phyloP scores from a whole-genome alignment of 73 alveolate genomes.

The Paramecium pentaurelia region DNA sequence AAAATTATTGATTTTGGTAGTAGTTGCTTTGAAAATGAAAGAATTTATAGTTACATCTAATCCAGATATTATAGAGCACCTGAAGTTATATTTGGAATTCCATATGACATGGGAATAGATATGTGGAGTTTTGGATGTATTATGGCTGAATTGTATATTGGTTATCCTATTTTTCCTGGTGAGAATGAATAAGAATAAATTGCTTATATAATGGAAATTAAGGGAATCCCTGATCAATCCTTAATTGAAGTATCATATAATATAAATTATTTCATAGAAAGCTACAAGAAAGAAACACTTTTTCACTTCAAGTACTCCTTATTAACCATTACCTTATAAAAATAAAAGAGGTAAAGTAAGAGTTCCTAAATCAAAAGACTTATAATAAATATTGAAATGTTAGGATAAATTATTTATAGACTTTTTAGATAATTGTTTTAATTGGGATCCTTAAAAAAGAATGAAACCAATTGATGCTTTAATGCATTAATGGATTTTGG shows the following conservation, averaged over 20 bases:
- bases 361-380: constrained; percentile 73
- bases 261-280: not conserved
- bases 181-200: constrained; percentile 88
- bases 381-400: constrained; percentile 66
- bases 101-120: constrained; percentile 90
- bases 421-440: constrained; percentile 80
- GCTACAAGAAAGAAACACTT: constrained; percentile 51
- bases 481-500: constrained; percentile 81
- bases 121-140: constrained; percentile 98
- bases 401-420: constrained; percentile 74
- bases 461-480: constrained; percentile 89
- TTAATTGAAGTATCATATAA: constrained; percentile 34
- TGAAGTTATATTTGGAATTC: constrained; percentile 94
- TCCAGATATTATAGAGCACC: constrained; percentile 96
- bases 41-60: constrained; percentile 85
- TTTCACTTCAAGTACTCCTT: constrained; percentile 72
- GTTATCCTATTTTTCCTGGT: constrained; percentile 93
- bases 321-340: constrained; percentile 66
- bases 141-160: constrained; percentile 88
- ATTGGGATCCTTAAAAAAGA: constrained; percentile 91
- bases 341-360: constrained; percentile 82
- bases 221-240: constrained; percentile 74
- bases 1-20: constrained; percentile 87
- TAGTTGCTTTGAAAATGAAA: constrained; percentile 75
- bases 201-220: constrained; percentile 81